Base-by-base conservation (phyloP, 2,329 filamentous ascomycete species). In the Fonsecaea multimorphosa region DNA sequence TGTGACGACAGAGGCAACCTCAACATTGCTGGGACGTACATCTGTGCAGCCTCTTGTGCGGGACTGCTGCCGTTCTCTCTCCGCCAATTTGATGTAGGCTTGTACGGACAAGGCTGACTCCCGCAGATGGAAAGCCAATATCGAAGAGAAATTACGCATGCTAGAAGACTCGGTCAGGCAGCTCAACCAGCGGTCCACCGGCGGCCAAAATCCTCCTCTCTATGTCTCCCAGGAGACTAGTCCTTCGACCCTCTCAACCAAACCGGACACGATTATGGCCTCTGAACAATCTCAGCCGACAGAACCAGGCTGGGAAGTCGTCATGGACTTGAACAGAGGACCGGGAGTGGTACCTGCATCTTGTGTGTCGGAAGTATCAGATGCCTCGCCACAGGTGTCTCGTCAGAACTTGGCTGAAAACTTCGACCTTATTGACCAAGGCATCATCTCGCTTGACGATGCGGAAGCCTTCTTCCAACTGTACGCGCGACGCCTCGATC, bases 301-400 rank as follows among this genome's bases (percentile, higher is more conserved):
- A 65, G 70, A 38, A 52, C 74, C 65, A 65, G 74, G 64, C 65
- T 79, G 76, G 72, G 74, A 77, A 59, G 72, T 80, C 4, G 71
- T 79, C 9, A 78, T 79, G 74, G 78, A 80, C 61, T 72, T 75
- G 11, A 73, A 75, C 36, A 71, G 74, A 9, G 77, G 78, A 0
- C 77, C 78, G 16, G 77, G 76, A 27, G 73, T 81, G 31, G 80
- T 84, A 2, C 78, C 81, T 16, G 81, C 81, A n/a, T 82, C 82
- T 0, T 84, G 85, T 72, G 73, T 85, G 14, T 85, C 84, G 68
- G 83, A 85, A 63, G 81, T 85, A 0, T 81, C 82, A 55, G 81
- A 65, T 72, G 78, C 34, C 9, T 62, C 78, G 78, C 62, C 76
- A 75, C 31, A 71, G 73, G 24, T 76, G 77, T 29, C 75, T 74